Percentiles rank a stretch among this genome's conserved stretches.
Evolutionary conservation across 768 basidiomycete genomes (phyloP).

Genomic region (Mrakia frigida): DNA sequence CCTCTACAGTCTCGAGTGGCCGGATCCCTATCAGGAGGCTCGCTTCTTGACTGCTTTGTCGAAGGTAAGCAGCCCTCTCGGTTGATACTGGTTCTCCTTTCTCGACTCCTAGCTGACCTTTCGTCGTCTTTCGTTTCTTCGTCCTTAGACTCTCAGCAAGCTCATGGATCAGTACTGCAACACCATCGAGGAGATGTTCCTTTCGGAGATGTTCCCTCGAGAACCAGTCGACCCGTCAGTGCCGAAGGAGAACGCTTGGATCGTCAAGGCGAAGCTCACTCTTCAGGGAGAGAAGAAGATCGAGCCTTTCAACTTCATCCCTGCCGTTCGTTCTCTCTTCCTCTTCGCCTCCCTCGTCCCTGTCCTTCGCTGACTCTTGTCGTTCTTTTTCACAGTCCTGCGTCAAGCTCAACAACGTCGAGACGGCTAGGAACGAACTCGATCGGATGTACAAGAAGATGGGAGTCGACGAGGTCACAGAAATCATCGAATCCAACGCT

Average conservation of each 20-base stretch:
- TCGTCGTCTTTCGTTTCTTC: background rate
- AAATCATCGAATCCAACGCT: slow-evolving; percentile 49
- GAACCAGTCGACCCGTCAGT: slow-evolving; percentile 20
- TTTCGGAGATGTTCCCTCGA: slow-evolving; percentile 76
- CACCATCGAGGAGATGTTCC: slow-evolving; percentile 78
- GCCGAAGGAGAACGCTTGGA: slow-evolving; percentile 32
- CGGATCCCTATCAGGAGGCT: slow-evolving; percentile 80
- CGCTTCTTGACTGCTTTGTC: slow-evolving; percentile 82
- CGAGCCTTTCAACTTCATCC: slow-evolving; percentile 88
- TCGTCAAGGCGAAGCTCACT: slow-evolving; percentile 65
- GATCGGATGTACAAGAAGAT: slow-evolving; percentile 92
- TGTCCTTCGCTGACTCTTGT: background rate
- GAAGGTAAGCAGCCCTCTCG: slow-evolving; percentile 69
- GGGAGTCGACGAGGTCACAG: slow-evolving; percentile 75
- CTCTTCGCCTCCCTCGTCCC: background rate
- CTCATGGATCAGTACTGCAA: slow-evolving; percentile 88
- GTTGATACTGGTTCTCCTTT: background rate
- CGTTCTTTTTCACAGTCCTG: slow-evolving; percentile 57
- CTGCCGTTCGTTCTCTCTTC: slow-evolving; percentile 48
- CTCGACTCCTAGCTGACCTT: background rate
- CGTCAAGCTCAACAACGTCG: slow-evolving; percentile 96
- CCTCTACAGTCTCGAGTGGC: slow-evolving; percentile 85
- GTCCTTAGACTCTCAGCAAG: slow-evolving; percentile 73
- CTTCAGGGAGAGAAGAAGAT: slow-evolving; percentile 73
- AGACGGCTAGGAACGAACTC: slow-evolving; percentile 78